Percentiles rank a stretch among this genome's conserved stretches.
These are phyloP conservation scores for Pseudonitzschia multiseries DNA, from an alignment of 108 stramenopile genomes.

Conservation along the genomic window DNA sequence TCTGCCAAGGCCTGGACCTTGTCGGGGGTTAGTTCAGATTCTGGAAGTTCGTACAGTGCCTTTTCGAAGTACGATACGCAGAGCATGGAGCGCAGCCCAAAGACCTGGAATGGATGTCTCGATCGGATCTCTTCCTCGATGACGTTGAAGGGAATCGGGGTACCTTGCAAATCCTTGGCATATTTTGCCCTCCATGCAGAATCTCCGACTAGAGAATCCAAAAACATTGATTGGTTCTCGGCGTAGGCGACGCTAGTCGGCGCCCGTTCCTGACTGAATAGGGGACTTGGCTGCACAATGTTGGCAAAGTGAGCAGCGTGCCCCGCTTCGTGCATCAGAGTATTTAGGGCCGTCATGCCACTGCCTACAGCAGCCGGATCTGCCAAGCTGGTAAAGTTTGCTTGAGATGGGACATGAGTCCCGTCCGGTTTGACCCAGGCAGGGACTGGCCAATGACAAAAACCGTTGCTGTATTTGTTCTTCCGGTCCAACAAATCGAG, in stretches of 20 bases:
- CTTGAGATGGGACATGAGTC: constrained; percentile 45
- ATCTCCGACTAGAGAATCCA: constrained; percentile 68
- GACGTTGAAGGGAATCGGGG: constrained; percentile 61
- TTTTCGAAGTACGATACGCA: constrained; percentile 75
- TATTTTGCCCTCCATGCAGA: constrained; percentile 74
- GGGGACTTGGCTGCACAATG: constrained; percentile 53
- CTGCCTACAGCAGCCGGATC: constrained; percentile 63
- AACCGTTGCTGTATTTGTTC: constrained; percentile 72
- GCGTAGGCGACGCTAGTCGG: constrained; percentile 74
- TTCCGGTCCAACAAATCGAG: constrained; percentile 65
- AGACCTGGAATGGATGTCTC: constrained; percentile 66
- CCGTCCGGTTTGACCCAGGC: constrained; percentile 66
- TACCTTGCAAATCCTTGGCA: constrained; percentile 47
- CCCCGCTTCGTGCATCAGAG: constrained; percentile 75
- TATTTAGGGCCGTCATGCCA: constrained; percentile 57
- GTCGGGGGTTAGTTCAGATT: constrained; percentile 59
- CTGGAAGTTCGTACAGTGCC: constrained; percentile 69
- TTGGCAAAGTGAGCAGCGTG: constrained; percentile 82
- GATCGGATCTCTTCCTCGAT: constrained; percentile 63
- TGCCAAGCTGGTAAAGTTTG: constrained; percentile 69
- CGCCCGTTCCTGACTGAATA: constrained; percentile 71
- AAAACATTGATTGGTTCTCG: constrained; percentile 71
- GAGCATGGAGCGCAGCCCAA: constrained; percentile 59
- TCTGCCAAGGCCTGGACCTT: constrained; percentile 57
- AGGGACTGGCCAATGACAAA: constrained; percentile 74